Base-by-base conservation (phyloP, 1,284 basidiomycete species). In the Puccinia hordei region DNA sequence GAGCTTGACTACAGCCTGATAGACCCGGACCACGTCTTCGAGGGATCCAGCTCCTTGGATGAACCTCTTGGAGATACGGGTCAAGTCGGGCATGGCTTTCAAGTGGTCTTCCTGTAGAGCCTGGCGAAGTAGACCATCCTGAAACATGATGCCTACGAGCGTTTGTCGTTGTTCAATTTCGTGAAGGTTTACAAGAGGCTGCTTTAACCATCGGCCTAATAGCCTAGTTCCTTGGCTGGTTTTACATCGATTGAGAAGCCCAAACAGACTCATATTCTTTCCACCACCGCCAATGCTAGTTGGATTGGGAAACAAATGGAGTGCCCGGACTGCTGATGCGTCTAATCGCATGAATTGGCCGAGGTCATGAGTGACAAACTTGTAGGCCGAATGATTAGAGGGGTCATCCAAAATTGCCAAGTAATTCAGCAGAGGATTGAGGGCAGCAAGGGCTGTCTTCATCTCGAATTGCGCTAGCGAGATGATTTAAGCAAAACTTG, bases 291-390 rank as follows among this genome's bases (percentile, higher is more conserved):
- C 84, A 83, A 90, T 90, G 41, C 89, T 89, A 30, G 63, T 44
- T 0, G 90, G 89, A 53, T 90, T 88, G 63, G 95, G 94, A 73
- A 93, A 91, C 17, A 98, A 88, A 84, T 93, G 94, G 46, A 99
- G 88, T 0, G 97, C 96, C 46, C 93, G 90, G 24, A 99, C 87
- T 0, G 97, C 97, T 82, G 94, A 96, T 0, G 94, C 93, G 86
- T 99, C 97, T 17, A 99, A 89, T 81, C 92, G 92, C 92, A 99
- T 97, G 86, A 92, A 99, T 84, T 95, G 95, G 0, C 92, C 90
- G 0, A 99, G 88, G 84, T 99, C 95, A 85, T 99, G 95, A 0
- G 91, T 92, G 69, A 89, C 89, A 13, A 99, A 88, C 12, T 89
- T 89, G 87, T 92, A 99, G 83, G 91, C 90, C 68, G 91, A 92